These are phyloP conservation scores for Puccinia triticina DNA, from an alignment of 1,284 basidiomycete genomes.

Conservation along the genomic window DNA sequence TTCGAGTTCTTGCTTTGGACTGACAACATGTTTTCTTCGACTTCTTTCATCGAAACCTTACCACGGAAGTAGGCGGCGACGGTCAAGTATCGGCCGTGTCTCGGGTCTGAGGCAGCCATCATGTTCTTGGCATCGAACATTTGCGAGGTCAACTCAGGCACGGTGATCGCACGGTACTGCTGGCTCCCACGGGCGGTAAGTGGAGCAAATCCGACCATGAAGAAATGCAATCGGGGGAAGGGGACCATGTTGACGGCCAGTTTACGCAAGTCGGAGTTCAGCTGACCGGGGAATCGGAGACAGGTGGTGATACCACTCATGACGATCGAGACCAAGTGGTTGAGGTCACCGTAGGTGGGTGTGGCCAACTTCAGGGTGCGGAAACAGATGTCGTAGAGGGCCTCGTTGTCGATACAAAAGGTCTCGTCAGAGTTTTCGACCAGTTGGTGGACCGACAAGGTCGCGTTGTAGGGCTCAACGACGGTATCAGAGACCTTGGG, in stretches of 20 bases:
- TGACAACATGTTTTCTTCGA: constrained; percentile 81
- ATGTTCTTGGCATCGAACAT: constrained; percentile 85
- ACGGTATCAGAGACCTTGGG: constrained; percentile 94
- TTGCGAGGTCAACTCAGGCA: constrained; percentile 70
- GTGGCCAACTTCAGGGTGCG: constrained; percentile 73
- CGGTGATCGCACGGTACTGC: constrained; percentile 63
- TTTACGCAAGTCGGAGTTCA: constrained; percentile 80
- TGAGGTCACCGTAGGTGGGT: constrained; percentile 76
- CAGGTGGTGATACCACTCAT: constrained; percentile 90
- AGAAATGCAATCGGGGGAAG: constrained; percentile 89
- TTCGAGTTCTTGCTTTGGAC: constrained; percentile 96
- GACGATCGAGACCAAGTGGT: constrained; percentile 70
- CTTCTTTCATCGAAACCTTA: constrained; percentile 98
- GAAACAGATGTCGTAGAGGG: constrained; percentile 82
- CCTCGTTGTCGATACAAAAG: constrained; percentile 91
- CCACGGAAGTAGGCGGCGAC: constrained; percentile 98
- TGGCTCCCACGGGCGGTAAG: constrained; percentile 59
- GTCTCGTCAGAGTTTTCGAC: constrained; percentile 88
- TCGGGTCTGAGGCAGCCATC: constrained; percentile 86
- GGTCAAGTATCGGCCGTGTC: constrained; percentile 83
- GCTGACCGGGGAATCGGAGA: constrained; percentile 80
- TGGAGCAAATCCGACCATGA: constrained; percentile 64
- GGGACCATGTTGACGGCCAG: constrained; percentile 89
- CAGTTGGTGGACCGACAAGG: constrained; percentile 86
- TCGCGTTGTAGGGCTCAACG: constrained; percentile 90